Base-by-base conservation (phyloP, 192 early-diverging fungal species). In the Backusella morwellensis region DNA sequence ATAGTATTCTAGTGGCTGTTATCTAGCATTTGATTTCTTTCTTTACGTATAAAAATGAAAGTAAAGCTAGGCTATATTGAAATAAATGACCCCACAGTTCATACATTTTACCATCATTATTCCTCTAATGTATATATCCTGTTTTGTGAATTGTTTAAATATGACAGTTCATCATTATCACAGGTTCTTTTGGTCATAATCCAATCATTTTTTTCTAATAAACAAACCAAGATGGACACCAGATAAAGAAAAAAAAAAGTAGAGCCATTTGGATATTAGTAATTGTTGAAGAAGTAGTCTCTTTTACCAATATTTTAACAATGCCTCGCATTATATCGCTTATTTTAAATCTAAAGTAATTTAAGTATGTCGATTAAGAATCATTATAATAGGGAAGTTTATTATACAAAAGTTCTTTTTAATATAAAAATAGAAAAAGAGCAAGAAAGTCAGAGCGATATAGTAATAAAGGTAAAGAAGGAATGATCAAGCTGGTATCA, bases 361-460 rank as follows among this genome's bases (percentile, higher is more conserved):
- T 50, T 50, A 50, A 50, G 17, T 21, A 50, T 50, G 1, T 50
- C 19, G 17, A 1, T n/a, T 17, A 50, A 63, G 21, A 63, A 26
- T 50, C 23, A 4, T 63, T 63, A 12, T 63, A 29, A 63, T 29
- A 63, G 11, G 8, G 6, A 12, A 12, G n/a, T 63, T 26, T 29
- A 29, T 29, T 63, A 63, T 63, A 63, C 56, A 63, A 29, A 29
- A 63, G 23, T 63, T 63, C 56, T 63, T 63, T 63, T 63, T 63
- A 63, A 63, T 63, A 63, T 63, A 29, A 32, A 12, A 63, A 63
- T 63, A 63, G 26, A 63, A 63, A 56, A 63, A 63, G 56, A 63
- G 56, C 56, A 63, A 63, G 11, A 26, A 63, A 63, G 15, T 8
- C 21, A 63, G 56, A 29, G 12, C 21, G 29, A 23, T 63, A 63